A percentile compares a stretch with the other conserved stretches of the same genome.
Evolutionary conservation across 2,329 filamentous ascomycete species (phyloP).

Genomic region (Neofusicoccum cordaticola): DNA sequence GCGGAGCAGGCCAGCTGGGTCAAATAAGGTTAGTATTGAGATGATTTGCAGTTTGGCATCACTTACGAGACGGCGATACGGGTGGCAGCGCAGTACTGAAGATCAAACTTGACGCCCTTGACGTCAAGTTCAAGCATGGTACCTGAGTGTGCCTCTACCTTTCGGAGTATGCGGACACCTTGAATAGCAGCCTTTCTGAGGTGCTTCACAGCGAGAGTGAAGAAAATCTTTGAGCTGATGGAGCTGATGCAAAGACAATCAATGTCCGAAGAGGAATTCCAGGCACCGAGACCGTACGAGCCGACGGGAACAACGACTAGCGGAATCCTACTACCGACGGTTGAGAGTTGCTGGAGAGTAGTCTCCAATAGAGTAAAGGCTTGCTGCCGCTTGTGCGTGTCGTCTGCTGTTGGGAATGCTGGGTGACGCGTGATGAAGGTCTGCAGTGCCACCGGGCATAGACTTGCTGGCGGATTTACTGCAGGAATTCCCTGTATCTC

Average conservation of each 20-base stretch:
- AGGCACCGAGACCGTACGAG: constrained; percentile 63
- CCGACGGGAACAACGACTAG: constrained; percentile 62
- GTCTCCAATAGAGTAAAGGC: constrained; percentile 49
- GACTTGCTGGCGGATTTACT: neutral
- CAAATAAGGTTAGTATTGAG: neutral
- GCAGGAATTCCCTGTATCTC: neutral
- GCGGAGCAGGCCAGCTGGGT: constrained; percentile 37
- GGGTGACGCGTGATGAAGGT: constrained; percentile 36
- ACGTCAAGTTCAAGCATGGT: constrained; percentile 64
- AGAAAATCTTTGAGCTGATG: constrained; percentile 61
- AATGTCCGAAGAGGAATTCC: constrained; percentile 60
- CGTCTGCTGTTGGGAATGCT: constrained; percentile 49
- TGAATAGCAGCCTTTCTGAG: constrained; percentile 47
- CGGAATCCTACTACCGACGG: constrained; percentile 25
- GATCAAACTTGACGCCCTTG: constrained; percentile 57
- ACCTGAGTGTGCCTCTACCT: constrained; percentile 57
- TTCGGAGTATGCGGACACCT: constrained; percentile 54
- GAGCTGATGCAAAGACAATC: constrained; percentile 65
- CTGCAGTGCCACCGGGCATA: constrained; percentile 36
- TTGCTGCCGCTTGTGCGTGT: constrained; percentile 41
- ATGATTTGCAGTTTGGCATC: no score
- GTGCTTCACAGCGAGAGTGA: constrained; percentile 56
- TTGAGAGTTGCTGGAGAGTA: constrained; percentile 38
- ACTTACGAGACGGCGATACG: constrained; percentile 51
- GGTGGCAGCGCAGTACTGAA: constrained; percentile 64